Conservation (phyloP, 2,329 filamentous ascomycete species). For the Hypoxylon sp. region DNA sequence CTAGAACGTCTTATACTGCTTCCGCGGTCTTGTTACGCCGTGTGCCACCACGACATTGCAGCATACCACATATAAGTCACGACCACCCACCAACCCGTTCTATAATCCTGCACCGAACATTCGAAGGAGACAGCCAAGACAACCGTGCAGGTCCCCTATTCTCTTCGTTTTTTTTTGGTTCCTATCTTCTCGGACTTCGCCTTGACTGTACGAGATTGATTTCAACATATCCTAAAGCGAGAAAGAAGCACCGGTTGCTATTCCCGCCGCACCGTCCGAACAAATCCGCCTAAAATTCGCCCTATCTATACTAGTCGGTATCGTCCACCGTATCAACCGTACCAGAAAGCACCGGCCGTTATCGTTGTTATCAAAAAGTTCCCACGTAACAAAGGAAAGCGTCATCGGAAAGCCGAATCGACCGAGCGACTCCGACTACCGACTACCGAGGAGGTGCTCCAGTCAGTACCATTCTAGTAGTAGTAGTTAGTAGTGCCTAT, state of each 20-base stretch:
- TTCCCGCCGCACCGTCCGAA: conserved; percentile 24
- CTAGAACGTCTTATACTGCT: conserved; percentile 30
- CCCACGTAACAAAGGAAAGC: conserved; percentile 22
- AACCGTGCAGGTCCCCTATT: conserved; percentile 18
- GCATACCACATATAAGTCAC: conserved; percentile 37
- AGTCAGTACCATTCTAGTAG: conserved; percentile 13
- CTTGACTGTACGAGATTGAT: conserved; percentile 14
- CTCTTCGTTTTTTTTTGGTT: conserved; percentile 10
- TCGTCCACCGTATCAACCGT: not conserved
- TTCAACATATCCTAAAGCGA: conserved; percentile 32
- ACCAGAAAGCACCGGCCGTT: conserved; percentile 2
- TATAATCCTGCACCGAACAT: conserved; percentile 48
- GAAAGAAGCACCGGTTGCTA: conserved; percentile 27
- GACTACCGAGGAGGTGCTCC: conserved; percentile 32
- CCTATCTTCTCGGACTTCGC: conserved; percentile 18
- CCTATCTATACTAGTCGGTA: conserved; percentile 22
- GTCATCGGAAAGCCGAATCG: conserved; percentile 42
- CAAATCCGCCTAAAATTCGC: not conserved
- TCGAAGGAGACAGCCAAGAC: conserved; percentile 50
- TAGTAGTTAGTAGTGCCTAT: conserved; percentile 21
- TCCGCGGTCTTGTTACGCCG: conserved; percentile 16
- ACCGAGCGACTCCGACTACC: conserved; percentile 43
- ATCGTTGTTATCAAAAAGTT: conserved; percentile 15
- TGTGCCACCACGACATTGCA: conserved; percentile 42
- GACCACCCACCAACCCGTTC: conserved; percentile 33